Evolutionary conservation across 164 flowering plant genomes (phyloP), one percentile per base, ranked within the genome.

Genomic region (Vitis riparia): DNA sequence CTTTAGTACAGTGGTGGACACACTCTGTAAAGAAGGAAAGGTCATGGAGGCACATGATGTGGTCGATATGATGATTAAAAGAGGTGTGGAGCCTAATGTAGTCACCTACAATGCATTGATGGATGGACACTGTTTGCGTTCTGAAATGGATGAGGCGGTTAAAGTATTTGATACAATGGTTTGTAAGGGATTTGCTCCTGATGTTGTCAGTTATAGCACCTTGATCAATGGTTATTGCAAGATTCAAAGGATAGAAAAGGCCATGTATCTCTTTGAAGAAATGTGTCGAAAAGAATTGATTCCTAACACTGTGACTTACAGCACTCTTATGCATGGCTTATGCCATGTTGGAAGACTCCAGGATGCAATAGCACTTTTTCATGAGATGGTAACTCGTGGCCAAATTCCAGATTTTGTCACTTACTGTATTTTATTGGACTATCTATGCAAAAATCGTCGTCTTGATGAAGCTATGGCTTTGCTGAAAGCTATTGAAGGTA

Each of bases 201-300:
- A 62, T 15, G 29, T 27, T 17, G 53, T 73, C 0, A 63, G 72
- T 14, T 68, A 73, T 32, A 55, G 14, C 52, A 68, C 29, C 9
- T 15, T 73, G 30, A 68, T 73, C 12, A 49, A 57, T 37, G 76
- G 72, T 5, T 73, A 62, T 55, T 61, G 56, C 17, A 32, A 32
- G 44, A 32, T 14, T 29, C 47, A 5, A 51, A 48, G 23, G 30
- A 14, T 55, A 56, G 55, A 65, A 49, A 48, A 51, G 11, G 74
- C 74, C 2, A 44, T 27, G 63, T 11, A 65, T 13, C 47, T 71
- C 9, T 49, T 63, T 27, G 51, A 56, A 16, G 10, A 37, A 27
- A 65, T 71, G 74, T 1, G 12, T 23, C 1, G 11, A 2, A 49
- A 15, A 32, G 69, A 32, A n/a, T 11, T 29, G 9, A 30, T 3